These are phyloP conservation scores for Brassica napus DNA, from an alignment of 345 rosid species.

Conservation along the genomic window DNA sequence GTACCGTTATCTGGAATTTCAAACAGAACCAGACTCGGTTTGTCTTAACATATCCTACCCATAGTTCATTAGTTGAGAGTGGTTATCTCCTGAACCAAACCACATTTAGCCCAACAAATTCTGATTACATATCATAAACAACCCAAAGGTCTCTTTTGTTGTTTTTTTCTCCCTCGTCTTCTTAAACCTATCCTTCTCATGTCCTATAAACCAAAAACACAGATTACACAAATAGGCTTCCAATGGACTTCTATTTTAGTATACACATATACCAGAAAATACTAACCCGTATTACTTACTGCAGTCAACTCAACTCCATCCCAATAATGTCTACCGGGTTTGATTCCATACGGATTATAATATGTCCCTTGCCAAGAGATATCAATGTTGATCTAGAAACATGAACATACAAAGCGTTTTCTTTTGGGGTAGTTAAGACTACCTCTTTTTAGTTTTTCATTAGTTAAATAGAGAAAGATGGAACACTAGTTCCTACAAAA, in stretches of 20 bases:
- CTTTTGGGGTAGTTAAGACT: too few relatives aligned
- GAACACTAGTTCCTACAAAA: too few relatives aligned
- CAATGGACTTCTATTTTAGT: neutral
- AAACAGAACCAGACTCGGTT: neutral
- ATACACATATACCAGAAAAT: constrained; percentile 9
- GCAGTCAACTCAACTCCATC: constrained; percentile 92
- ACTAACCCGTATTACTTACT: constrained; percentile 58
- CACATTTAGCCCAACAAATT: neutral
- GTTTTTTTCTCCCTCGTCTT: constrained; percentile 67
- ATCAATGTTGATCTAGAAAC: too few relatives aligned
- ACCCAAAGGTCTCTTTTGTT: constrained; percentile 89
- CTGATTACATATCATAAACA: constrained; percentile 67
- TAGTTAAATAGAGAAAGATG: too few relatives aligned
- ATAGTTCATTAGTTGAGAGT: neutral
- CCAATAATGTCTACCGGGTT: constrained; percentile 91
- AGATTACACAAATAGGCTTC: neutral
- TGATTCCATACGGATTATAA: constrained; percentile 71
- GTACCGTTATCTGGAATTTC: neutral
- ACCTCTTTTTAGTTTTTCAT: too few relatives aligned
- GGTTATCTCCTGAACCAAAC: constrained; percentile 8
- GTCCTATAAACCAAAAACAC: constrained; percentile 47
- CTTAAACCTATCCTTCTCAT: constrained; percentile 68
- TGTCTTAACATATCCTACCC: neutral
- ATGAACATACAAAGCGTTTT: too few relatives aligned
- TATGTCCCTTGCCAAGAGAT: too few relatives aligned